phyloP scores from a whole-genome alignment of 768 basidiomycete genomes.

The Coprinopsis marcescibilis region DNA sequence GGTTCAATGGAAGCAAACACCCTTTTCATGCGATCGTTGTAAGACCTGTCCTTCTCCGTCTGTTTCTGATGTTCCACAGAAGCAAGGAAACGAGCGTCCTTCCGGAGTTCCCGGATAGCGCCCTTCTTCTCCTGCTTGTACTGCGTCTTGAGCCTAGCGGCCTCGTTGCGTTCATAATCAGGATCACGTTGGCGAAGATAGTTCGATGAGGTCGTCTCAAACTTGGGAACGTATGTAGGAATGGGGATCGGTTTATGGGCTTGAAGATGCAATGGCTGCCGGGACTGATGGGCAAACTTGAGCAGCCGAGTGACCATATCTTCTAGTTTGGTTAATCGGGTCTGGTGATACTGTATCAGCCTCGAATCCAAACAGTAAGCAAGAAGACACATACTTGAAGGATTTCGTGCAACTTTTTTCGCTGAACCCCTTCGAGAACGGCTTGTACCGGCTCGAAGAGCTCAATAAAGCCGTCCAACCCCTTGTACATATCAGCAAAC shows the following conservation, averaged over 20 bases:
- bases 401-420: slow-evolving; percentile 13
- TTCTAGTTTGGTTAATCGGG: slow-evolving; percentile 34
- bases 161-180: slow-evolving; percentile 85
- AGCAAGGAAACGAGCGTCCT: slow-evolving; percentile 92
- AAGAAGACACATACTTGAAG: not conserved
- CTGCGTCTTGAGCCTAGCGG: slow-evolving; percentile 76
- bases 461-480: slow-evolving; percentile 80
- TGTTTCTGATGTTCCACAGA: slow-evolving; percentile 80
- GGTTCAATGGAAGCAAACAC: slow-evolving; percentile 73
- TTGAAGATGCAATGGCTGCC: slow-evolving; percentile 80
- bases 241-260: slow-evolving; percentile 96
- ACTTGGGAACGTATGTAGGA: slow-evolving; percentile 88
- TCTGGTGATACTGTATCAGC: slow-evolving; percentile 33
- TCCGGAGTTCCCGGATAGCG: slow-evolving; percentile 91
- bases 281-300: slow-evolving; percentile 65
- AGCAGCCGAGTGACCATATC: slow-evolving; percentile 58
- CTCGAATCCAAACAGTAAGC: not conserved
- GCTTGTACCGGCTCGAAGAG: slow-evolving; percentile 64
- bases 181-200: slow-evolving; percentile 83
- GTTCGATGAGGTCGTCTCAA: slow-evolving; percentile 70
- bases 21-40: slow-evolving; percentile 79
- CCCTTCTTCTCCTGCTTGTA: slow-evolving; percentile 97
- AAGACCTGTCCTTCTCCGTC: slow-evolving; percentile 75
- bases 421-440: slow-evolving; percentile 51
- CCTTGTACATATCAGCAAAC: slow-evolving; percentile 73